These are phyloP conservation scores for Sanguinoderma infundibulare DNA, from an alignment of 1,284 basidiomycete genomes.

Conservation along the genomic window DNA sequence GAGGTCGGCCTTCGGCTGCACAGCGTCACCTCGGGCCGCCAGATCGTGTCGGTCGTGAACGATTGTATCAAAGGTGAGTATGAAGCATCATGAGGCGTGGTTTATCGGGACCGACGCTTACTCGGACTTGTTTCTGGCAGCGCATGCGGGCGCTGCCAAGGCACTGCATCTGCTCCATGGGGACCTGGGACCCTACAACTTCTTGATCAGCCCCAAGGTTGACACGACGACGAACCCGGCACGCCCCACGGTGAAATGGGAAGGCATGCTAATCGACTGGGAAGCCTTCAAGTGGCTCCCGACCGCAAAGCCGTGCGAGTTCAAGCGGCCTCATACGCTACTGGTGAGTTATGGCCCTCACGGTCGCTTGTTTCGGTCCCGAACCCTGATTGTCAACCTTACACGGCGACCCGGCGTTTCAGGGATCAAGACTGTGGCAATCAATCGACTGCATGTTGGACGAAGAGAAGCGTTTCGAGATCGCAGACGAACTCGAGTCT, in stretches of 20 bases:
- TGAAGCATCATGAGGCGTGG: too few species aligned
- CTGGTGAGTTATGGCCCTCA: too few species aligned
- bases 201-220: slow-evolving; percentile 4
- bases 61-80: neutral
- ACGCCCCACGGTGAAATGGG: neutral
- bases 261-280: slow-evolving; percentile 16
- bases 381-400: neutral
- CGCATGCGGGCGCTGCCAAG: slow-evolving; percentile 7
- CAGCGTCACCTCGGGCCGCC: neutral
- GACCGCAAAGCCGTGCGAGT: neutral
- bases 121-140: too few species aligned
- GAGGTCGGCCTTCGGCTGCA: neutral
- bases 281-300: neutral
- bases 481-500: slow-evolving; percentile 16
- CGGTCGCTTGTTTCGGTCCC: neutral
- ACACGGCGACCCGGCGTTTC: too few species aligned
- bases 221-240: neutral
- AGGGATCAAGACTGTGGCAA: slow-evolving; percentile 1
- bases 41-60: neutral
- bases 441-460: neutral
- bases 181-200: slow-evolving; percentile 6
- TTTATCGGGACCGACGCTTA: neutral
- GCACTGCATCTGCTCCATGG: slow-evolving; percentile 3
- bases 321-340: neutral
- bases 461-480: neutral